Conservation (phyloP, 78 protist species). For the Goniomonas avonlea region DNA sequence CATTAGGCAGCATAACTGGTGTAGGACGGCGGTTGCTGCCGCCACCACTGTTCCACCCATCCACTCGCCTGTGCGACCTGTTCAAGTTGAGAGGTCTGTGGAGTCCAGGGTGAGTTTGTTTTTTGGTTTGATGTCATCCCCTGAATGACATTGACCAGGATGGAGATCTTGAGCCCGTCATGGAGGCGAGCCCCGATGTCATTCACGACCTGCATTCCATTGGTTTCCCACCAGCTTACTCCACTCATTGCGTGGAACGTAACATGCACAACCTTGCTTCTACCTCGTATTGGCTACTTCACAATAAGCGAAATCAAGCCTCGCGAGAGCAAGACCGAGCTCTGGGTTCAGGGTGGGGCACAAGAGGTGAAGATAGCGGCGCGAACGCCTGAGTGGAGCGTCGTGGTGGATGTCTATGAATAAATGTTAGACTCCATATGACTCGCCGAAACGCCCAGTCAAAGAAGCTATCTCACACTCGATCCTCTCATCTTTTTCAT, state of each 20-base stretch:
- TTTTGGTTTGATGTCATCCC: neutral
- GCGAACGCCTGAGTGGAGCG: no score
- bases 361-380: no score
- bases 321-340: no score
- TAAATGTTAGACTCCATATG: no score
- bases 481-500: no score
- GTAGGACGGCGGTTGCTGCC: neutral
- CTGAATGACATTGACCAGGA: neutral
- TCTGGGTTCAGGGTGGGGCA: no score
- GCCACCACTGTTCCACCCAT: neutral
- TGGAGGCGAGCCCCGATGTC: neutral
- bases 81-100: neutral
- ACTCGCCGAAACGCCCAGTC: no score
- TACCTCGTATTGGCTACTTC: neutral
- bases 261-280: neutral
- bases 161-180: neutral
- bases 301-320: no score
- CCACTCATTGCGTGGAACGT: neutral
- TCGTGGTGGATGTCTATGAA: no score
- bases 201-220: neutral
- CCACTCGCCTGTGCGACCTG: neutral
- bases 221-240: neutral
- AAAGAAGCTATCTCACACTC: no score
- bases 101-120: no score
- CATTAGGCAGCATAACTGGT: slow-evolving; percentile 27